phyloP scores from a whole-genome alignment of 2,329 filamentous ascomycete genomes.

The Fusarium caatingaense region DNA sequence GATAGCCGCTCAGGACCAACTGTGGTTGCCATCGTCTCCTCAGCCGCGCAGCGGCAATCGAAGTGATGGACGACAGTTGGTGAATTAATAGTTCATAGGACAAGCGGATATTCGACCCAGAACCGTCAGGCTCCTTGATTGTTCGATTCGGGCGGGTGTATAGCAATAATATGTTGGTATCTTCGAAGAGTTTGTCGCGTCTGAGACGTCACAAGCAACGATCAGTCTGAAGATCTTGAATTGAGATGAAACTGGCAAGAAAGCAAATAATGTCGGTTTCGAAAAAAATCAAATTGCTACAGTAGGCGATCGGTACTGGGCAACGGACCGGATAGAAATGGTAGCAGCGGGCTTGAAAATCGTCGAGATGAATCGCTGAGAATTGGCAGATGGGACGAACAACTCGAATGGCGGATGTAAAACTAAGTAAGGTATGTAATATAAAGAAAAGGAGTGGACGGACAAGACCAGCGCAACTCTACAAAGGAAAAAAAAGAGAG shows the following conservation, averaged over 20 bases:
- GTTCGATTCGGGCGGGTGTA: slow-evolving; percentile 9
- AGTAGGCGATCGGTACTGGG: slow-evolving; percentile 18
- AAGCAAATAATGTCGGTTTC: slow-evolving; percentile 17
- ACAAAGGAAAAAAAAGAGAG: slow-evolving; percentile 56
- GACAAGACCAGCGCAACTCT: slow-evolving; percentile 68
- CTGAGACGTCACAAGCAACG: slow-evolving; percentile 33
- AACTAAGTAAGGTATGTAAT: slow-evolving; percentile 44
- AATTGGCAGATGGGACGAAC: slow-evolving; percentile 45
- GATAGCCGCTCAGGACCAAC: slow-evolving; percentile 53
- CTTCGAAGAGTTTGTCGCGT: slow-evolving; percentile 22
- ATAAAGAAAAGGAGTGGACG: slow-evolving; percentile 66
- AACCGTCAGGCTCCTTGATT: slow-evolving; percentile 23
- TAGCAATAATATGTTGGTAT: slow-evolving; percentile 2
- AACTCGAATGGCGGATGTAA: slow-evolving; percentile 32
- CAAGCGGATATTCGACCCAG: slow-evolving; percentile 16
- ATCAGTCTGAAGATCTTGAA: slow-evolving; percentile 38
- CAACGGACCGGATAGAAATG: slow-evolving; percentile 41
- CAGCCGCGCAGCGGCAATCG: slow-evolving; percentile 63
- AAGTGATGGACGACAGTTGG: slow-evolving; percentile 56
- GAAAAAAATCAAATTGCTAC: slow-evolving; percentile 16
- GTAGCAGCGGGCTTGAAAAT: slow-evolving; percentile 33
- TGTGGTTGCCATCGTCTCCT: slow-evolving; percentile 57
- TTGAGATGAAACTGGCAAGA: slow-evolving; percentile 15
- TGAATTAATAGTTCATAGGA: slow-evolving; percentile 55
- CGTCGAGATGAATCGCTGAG: slow-evolving; percentile 38